phyloP scores from a whole-genome alignment of 169 alveolate genomes.

The Babesia microti region DNA sequence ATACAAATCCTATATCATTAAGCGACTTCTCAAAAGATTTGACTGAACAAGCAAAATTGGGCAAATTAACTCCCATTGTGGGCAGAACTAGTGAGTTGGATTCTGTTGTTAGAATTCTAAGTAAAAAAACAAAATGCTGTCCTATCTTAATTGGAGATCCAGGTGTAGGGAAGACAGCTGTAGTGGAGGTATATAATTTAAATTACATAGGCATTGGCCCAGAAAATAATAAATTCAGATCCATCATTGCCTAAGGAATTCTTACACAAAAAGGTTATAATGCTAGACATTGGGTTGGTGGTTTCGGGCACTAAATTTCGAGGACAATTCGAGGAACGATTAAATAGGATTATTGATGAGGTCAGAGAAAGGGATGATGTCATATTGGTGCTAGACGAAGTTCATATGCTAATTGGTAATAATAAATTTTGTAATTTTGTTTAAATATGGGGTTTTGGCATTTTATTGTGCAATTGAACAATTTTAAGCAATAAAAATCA shows the following conservation, averaged over 20 bases:
- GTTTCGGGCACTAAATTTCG: constrained; percentile 78
- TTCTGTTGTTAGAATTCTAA: constrained; percentile 27
- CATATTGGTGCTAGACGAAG: constrained; percentile 76
- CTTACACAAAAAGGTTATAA: constrained; percentile 13
- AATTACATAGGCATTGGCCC: constrained; percentile 26
- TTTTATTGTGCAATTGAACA: too few relatives aligned
- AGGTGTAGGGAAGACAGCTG: constrained; percentile 47
- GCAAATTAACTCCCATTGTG: constrained; percentile 25
- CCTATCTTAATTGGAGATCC: constrained; percentile 45
- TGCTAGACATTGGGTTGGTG: constrained; percentile 49
- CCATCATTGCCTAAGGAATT: constrained; percentile 6
- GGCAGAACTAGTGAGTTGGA: constrained; percentile 37
- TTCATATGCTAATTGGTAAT: constrained; percentile 69
- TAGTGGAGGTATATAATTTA: constrained; percentile 18
- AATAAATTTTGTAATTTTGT: too few relatives aligned
- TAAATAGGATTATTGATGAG: constrained; percentile 67
- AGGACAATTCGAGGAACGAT: constrained; percentile 81
- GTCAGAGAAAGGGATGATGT: constrained; percentile 63
- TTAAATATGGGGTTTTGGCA: too few relatives aligned
- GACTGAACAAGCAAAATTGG: constrained; percentile 31
- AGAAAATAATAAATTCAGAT: constrained; percentile 9
- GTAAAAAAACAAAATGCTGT: constrained; percentile 29
- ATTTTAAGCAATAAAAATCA: not conserved
- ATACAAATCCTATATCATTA: constrained; percentile 8
- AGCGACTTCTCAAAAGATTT: constrained; percentile 25